phyloP scores from a whole-genome alignment of 768 basidiomycete species.

The Suillus discolor region DNA sequence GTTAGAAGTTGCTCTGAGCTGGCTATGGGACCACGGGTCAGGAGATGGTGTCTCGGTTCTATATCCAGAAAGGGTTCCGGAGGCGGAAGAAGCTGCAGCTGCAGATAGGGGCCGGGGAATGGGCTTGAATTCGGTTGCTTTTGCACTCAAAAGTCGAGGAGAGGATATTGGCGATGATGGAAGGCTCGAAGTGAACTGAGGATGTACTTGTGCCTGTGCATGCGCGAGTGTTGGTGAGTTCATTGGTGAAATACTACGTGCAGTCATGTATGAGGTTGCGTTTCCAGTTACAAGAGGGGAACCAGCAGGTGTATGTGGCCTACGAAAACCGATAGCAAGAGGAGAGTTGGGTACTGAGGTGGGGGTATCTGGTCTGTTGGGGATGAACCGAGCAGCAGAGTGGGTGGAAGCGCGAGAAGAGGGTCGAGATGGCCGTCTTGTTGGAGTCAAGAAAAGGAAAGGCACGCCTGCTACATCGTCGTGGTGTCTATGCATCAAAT shows the following conservation, averaged over 20 bases:
- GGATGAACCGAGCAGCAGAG: conserved; percentile 61
- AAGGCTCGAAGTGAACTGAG: conserved; percentile 77
- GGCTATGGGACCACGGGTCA: conserved; percentile 83
- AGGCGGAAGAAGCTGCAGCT: conserved; percentile 55
- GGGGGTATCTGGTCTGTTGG: conserved; percentile 74
- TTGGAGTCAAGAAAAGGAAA: conserved; percentile 81
- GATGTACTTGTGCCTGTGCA: conserved; percentile 54
- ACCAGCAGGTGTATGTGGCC: conserved; percentile 78
- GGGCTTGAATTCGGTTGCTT: conserved; percentile 88
- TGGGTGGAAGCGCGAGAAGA: conserved; percentile 79
- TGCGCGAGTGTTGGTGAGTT: conserved; percentile 68
- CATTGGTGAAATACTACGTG: conserved; percentile 55
- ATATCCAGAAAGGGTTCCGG: conserved; percentile 50
- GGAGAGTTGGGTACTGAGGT: conserved; percentile 77
- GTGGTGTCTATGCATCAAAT: conserved; percentile 94
- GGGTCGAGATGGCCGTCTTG: conserved; percentile 77
- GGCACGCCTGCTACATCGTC: conserved; percentile 85
- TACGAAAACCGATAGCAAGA: conserved; percentile 69
- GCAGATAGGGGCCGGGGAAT: conserved; percentile 80
- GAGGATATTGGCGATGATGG: conserved; percentile 85
- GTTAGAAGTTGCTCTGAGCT: conserved; percentile 73
- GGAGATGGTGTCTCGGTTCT: conserved; percentile 86
- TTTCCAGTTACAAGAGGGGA: conserved; percentile 73
- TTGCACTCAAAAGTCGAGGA: conserved; percentile 84
- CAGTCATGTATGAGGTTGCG: conserved; percentile 57